Evolutionary conservation across 1,284 basidiomycete species (phyloP).

Genomic region (Fomes fomentarius): DNA sequence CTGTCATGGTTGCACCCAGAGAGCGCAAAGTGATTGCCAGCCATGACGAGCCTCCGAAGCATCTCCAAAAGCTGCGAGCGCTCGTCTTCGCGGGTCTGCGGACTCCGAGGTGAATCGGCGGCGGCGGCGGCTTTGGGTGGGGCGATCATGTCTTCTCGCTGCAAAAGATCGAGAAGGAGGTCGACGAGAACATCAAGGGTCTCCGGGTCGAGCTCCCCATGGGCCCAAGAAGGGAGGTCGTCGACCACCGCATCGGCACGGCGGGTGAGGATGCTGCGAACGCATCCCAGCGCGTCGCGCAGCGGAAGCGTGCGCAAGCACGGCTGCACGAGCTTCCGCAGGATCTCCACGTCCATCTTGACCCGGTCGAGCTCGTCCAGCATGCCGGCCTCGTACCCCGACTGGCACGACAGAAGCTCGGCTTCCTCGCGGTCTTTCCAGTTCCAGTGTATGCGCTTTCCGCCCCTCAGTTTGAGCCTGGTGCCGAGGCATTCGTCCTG

Average conservation of each 20-base stretch:
- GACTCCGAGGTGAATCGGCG: background rate
- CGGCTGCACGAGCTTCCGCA: conserved; percentile 5
- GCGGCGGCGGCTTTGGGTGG: background rate
- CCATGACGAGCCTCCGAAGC: background rate
- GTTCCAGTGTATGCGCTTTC: conserved; percentile 1
- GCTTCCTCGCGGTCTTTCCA: conserved; percentile 9
- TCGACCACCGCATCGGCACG: conserved; percentile 1
- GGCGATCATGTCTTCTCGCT: too few relatives aligned
- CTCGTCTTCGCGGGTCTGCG: background rate
- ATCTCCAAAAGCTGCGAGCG: background rate
- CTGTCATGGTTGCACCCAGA: background rate
- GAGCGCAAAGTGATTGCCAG: background rate
- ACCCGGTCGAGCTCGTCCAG: conserved; percentile 7
- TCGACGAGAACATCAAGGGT: background rate
- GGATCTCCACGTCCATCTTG: conserved; percentile 5
- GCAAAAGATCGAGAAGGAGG: conserved; percentile 7
- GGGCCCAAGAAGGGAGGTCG: background rate
- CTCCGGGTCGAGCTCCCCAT: background rate
- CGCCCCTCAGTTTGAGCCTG: background rate
- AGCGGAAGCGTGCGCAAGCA: conserved; percentile 3
- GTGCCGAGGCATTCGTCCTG: background rate
- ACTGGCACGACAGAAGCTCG: background rate
- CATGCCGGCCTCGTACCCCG: background rate
- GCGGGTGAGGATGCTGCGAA: conserved; percentile 3
- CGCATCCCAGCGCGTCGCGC: background rate